Base-by-base conservation (phyloP, 2,329 filamentous ascomycete species). In the Apiospora phragmitis region DNA sequence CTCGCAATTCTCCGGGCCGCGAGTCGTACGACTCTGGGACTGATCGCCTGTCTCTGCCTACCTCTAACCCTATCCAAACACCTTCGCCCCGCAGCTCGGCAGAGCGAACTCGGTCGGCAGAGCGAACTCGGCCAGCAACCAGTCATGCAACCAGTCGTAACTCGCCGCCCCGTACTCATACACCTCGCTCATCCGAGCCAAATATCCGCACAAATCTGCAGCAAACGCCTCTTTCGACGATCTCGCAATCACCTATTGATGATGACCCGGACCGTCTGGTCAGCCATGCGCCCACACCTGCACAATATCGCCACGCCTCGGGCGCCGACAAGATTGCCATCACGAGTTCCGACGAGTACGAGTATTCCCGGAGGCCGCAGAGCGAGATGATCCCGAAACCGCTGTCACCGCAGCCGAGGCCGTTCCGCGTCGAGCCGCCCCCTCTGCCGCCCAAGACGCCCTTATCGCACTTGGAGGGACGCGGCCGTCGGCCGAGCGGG, bases 371-470 rank as follows among this genome's bases (percentile, higher is more conserved):
- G 70, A 82, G 79, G 72, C 81, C 78, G 69, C 76, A 77, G 9
- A 75, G 76, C 41, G 76, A 75, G 12, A 68, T 71, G 4, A 74
- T 74, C 55, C 71, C 71, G 45, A 76, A 76, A 43, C 75, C 74
- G 62, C 74, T 75, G 45, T 68, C 74, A 47, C 77, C 72, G 76
- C 80, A 73, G 71, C 77, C 79, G 38, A 76, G 79, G 35, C 77
- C 82, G 68, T 75, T 85, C 74, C 80, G 85, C 75, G 85, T 88
- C 35, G 88, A 88, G 71, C 90, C 92, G 4, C 93, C 93, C 7
- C 92, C 93, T 0, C 78, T 94, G 45, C 93, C 93, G 21, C 93
- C 93, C 12, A 95, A 95, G 80, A 94, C 91, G 1, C 92, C 92
- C 0, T 86, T 94, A 4, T 89, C 87, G 0, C 90, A 89, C 71